These are phyloP conservation scores for Neocucurbitaria cava DNA, from an alignment of 2,329 filamentous ascomycete genomes.

Conservation along the genomic window DNA sequence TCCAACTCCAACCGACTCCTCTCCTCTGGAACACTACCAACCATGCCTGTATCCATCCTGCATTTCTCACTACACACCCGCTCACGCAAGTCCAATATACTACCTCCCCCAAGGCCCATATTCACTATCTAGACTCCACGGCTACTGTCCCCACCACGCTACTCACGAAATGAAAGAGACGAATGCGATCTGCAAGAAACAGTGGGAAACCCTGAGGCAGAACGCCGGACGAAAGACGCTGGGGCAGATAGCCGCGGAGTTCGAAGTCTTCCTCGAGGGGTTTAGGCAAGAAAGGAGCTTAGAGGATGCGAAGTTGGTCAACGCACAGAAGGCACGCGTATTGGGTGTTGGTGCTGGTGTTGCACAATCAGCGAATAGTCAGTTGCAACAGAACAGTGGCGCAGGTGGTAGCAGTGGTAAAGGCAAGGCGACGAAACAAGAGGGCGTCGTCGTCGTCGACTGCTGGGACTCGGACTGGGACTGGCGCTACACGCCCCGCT, in stretches of 20 bases:
- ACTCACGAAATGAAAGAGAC: constrained; percentile 35
- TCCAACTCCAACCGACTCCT: neutral
- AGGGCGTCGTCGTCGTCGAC: too few relatives aligned
- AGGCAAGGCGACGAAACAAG: neutral
- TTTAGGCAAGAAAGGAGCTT: constrained; percentile 21
- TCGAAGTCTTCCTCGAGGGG: constrained; percentile 27
- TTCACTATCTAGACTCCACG: constrained; percentile 31
- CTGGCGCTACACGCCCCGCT: constrained; percentile 37
- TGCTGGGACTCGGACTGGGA: constrained; percentile 38
- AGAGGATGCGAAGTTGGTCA: constrained; percentile 17
- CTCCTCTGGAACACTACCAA: constrained; percentile 36
- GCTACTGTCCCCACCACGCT: constrained; percentile 37
- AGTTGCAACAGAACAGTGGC: too few relatives aligned
- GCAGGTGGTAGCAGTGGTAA: neutral
- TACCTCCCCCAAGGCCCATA: constrained; percentile 38
- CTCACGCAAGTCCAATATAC: constrained; percentile 35
- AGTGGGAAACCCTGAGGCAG: constrained; percentile 39
- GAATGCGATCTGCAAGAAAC: constrained; percentile 30
- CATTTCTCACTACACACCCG: constrained; percentile 31
- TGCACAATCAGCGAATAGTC: too few relatives aligned
- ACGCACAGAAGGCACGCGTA: constrained; percentile 17
- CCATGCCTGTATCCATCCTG: constrained; percentile 38
- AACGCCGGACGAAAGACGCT: constrained; percentile 44
- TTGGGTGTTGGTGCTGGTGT: constrained; percentile 10
- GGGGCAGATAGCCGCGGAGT: constrained; percentile 34